Evolutionary conservation across 148 eudicot genomes (phyloP).

Genomic region (Arbutus unedo): DNA sequence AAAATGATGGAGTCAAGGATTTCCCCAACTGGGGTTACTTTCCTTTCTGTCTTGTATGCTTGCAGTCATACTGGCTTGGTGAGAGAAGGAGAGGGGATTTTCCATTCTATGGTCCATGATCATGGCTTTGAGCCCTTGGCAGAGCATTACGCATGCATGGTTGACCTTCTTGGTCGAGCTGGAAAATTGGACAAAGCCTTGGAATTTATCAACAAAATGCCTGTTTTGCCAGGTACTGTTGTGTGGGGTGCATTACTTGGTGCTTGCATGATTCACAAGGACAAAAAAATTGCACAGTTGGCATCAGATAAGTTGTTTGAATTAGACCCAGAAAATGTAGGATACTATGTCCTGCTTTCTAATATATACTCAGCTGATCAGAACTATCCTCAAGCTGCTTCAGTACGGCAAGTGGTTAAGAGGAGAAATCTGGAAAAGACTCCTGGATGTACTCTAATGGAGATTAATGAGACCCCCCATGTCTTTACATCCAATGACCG

Average conservation of each 20-base stretch:
- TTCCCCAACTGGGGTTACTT: conserved; percentile 53
- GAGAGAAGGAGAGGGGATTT: conserved; percentile 51
- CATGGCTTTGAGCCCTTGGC: conserved; percentile 53
- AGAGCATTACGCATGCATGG: conserved; percentile 70
- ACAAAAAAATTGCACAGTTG: conserved; percentile 43
- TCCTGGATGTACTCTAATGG: conserved; percentile 63
- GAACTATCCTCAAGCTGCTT: conserved; percentile 57
- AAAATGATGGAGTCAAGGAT: conserved; percentile 45
- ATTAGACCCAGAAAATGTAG: conserved; percentile 64
- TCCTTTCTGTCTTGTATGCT: conserved; percentile 60
- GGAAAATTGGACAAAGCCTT: conserved; percentile 60
- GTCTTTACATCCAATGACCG: conserved; percentile 12
- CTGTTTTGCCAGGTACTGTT: conserved; percentile 34
- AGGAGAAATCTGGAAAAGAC: conserved; percentile 44
- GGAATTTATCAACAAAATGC: conserved; percentile 57
- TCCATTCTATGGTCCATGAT: conserved; percentile 52
- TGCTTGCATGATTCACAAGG: conserved; percentile 71
- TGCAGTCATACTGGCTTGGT: conserved; percentile 81
- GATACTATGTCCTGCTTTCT: conserved; percentile 62
- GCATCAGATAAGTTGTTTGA: conserved; percentile 63
- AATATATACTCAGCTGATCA: conserved; percentile 55
- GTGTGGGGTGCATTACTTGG: conserved; percentile 80
- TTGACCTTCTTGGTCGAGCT: conserved; percentile 69
- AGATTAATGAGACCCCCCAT: conserved; percentile 27
- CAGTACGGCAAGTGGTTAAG: conserved; percentile 49